Evolutionary conservation across 306 rosid species (phyloP), one percentile per base, ranked within the genome.

Genomic region (Prosopis cineraria): DNA sequence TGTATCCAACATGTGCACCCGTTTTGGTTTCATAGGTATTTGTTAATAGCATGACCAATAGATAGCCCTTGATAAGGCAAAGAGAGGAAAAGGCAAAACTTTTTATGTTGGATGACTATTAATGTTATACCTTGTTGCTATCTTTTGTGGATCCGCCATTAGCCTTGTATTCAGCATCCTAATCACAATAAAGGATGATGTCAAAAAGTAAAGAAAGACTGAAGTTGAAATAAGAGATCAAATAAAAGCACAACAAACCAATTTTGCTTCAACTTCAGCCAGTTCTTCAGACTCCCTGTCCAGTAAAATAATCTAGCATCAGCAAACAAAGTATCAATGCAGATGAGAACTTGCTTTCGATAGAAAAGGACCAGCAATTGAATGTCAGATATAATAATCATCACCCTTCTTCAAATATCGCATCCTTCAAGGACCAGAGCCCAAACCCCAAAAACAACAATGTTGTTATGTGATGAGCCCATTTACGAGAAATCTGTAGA

Each of bases 251-350:
- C 39, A 75, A 60, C 90, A 64, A 69, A 91, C 96, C 91, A 91
- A 68, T 77, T 89, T 76, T 19, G 88, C 93, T 87, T 91, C 96
- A 50, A 91, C 93, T 87, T 91, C 93, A 76, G 96, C 93, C 70
- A 91, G 72, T 76, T 91, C 96, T 74, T 87, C 91, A 25, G 84
- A 77, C 16, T 88, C 96, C 85, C 96, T 91, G 84, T 75, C 9
- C 7, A 47, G 73, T 65, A 79, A 86, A 81, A 73, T 29, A 37
- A 75, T 84, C 78, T 53, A 70, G 78, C 36, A 55, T 82, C 68
- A 68, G 75, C 53, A 47, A 39, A 65, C 29, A 11, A 73, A 1
- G 20, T 60, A 60, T 62, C 30, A 55, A 3, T 72, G 45, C 3
- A 78, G 8, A 69, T 45, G 37, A n/a, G 33, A 63, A 27, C 55